These are phyloP conservation scores for Amanita rimosa DNA, from an alignment of 768 basidiomycete species.

Conservation along the genomic window DNA sequence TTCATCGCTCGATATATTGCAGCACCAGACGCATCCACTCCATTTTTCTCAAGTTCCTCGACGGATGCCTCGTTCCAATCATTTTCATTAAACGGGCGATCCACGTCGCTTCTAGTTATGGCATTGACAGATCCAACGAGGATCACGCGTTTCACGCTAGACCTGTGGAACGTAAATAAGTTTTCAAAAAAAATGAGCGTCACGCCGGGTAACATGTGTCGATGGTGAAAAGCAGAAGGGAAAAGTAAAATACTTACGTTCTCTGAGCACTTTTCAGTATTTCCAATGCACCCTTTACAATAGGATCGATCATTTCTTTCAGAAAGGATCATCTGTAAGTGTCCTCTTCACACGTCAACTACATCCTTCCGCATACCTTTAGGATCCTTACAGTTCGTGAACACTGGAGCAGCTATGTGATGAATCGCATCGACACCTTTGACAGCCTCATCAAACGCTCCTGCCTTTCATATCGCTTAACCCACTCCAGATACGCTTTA, in stretches of 20 bases:
- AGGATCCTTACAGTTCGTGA: constrained; percentile 31
- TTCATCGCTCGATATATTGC: constrained; percentile 57
- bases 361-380: constrained; percentile 12
- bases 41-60: constrained; percentile 35
- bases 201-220: too few species aligned
- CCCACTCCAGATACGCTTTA: background rate
- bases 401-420: constrained; percentile 59
- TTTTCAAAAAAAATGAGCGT: too few species aligned
- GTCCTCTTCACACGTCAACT: too few species aligned
- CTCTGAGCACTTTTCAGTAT: constrained; percentile 50
- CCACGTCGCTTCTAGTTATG: constrained; percentile 19
- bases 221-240: too few species aligned
- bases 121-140: constrained; percentile 54
- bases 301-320: constrained; percentile 63
- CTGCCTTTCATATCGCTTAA: constrained; percentile 25
- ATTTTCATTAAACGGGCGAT: constrained; percentile 26
- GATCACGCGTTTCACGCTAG: constrained; percentile 53
- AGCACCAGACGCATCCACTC: constrained; percentile 24
- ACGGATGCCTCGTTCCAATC: constrained; percentile 53
- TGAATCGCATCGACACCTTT: constrained; percentile 63
- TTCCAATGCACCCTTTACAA: constrained; percentile 57
- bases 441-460: constrained; percentile 72
- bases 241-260: constrained; percentile 25
- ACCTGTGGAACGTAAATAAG: background rate
- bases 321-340: too few species aligned